A percentile compares a stretch with the other conserved stretches of the same genome.
These are phyloP conservation scores for Rubia yunnanensis DNA, from an alignment of 257 asterid species.

Conservation along the genomic window DNA sequence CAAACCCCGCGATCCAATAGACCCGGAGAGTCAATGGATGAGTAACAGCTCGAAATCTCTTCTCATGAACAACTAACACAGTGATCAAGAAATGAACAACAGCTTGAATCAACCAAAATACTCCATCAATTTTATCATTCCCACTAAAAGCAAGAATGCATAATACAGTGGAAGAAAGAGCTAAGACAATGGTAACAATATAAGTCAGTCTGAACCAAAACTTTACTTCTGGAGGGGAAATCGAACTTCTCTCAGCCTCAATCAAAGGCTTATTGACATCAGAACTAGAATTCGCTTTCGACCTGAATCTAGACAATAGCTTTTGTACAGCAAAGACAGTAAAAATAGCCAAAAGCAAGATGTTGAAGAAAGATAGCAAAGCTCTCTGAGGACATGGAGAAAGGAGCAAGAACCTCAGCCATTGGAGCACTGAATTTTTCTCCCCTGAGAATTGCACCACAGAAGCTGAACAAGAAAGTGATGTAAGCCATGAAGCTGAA, in stretches of 20 bases:
- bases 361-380: slow-evolving; percentile 40
- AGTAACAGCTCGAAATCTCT: slow-evolving; percentile 41
- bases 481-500: slow-evolving; percentile 50
- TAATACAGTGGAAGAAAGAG: slow-evolving; percentile 29
- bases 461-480: slow-evolving; percentile 59
- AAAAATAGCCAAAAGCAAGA: slow-evolving; percentile 37
- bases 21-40: slow-evolving; percentile 62
- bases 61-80: slow-evolving; percentile 51
- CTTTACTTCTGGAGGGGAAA: slow-evolving; percentile 24
- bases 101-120: slow-evolving; percentile 61
- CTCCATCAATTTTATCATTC: slow-evolving; percentile 29
- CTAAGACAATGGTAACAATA: slow-evolving; percentile 23
- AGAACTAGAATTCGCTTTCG: slow-evolving; percentile 16
- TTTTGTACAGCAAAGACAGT: slow-evolving; percentile 39
- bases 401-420: slow-evolving; percentile 69
- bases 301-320: slow-evolving; percentile 34
- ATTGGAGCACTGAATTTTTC: slow-evolving; percentile 25
- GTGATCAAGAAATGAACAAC: slow-evolving; percentile 35
- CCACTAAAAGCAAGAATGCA: slow-evolving; percentile 31
- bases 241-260: slow-evolving; percentile 18
- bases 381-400: slow-evolving; percentile 87
- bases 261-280: slow-evolving; percentile 49
- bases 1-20: slow-evolving; percentile 49
- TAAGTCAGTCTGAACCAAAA: slow-evolving; percentile 47
- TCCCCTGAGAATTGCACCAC: slow-evolving; percentile 22